A percentile compares a stretch with the other conserved stretches of the same genome.
These are phyloP conservation scores for Fomitopsis palustris DNA, from an alignment of 1,284 basidiomycete genomes.

Conservation along the genomic window DNA sequence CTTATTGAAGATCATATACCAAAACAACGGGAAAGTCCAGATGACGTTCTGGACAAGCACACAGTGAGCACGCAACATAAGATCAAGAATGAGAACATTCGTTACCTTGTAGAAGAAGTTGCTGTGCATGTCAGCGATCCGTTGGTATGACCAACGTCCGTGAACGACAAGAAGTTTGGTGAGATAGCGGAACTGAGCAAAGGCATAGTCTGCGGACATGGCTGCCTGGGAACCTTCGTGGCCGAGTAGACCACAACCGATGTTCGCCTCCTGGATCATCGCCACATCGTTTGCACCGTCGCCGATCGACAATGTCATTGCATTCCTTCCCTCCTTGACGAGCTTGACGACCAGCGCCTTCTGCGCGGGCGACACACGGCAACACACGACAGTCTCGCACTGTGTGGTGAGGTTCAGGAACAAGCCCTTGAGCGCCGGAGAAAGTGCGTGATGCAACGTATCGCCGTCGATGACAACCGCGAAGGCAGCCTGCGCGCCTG, in stretches of 20 bases:
- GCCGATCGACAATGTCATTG: constrained; percentile 96
- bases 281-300: constrained; percentile 96
- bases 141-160: constrained; percentile 94
- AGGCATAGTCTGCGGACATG: constrained; percentile 98
- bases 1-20: constrained; percentile 90
- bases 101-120: constrained; percentile 97
- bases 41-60: constrained; percentile 65
- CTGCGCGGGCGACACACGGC: constrained; percentile 94
- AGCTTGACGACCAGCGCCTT: constrained; percentile 95
- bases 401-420: constrained; percentile 94
- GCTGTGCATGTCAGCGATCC: constrained; percentile 95
- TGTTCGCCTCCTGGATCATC: constrained; percentile 98
- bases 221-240: constrained; percentile 97
- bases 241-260: constrained; percentile 92
- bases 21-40: constrained; percentile 92
- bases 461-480: constrained; percentile 98
- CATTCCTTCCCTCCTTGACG: constrained; percentile 92
- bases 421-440: constrained; percentile 73
- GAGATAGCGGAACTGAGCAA: constrained; percentile 95
- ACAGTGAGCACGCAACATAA: neutral
- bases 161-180: constrained; percentile 93
- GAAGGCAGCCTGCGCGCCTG: constrained; percentile 70
- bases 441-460: constrained; percentile 82
- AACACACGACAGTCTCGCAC: constrained; percentile 96
- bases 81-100: neutral